Conservation (phyloP, 2,329 filamentous ascomycete genomes). For the Cytospora schulzeri region DNA sequence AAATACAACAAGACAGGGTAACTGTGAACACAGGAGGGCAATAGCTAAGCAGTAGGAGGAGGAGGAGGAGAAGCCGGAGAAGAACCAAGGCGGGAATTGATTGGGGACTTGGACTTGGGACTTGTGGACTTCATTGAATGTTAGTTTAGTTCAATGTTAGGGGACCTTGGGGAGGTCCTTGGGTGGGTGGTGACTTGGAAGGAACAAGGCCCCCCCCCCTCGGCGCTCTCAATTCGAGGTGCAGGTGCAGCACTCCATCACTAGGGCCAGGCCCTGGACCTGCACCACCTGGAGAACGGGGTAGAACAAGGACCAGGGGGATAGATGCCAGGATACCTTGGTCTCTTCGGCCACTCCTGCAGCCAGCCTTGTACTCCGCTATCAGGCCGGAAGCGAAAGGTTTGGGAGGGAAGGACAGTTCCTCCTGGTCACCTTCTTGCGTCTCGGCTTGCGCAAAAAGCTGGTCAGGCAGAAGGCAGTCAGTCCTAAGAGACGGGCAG, state of each 20-base stretch:
- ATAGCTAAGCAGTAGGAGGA: background rate
- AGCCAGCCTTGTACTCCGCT: constrained; percentile 11
- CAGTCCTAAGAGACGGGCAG: background rate
- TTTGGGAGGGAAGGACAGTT: background rate
- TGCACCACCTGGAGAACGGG: background rate
- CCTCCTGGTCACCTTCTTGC: background rate
- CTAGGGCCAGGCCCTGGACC: background rate
- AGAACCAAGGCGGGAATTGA: background rate
- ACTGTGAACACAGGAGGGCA: background rate
- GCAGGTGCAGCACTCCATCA: background rate
- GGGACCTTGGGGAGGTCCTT: background rate
- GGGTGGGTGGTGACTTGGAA: background rate
- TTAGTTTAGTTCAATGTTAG: background rate
- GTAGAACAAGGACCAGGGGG: constrained; percentile 13
- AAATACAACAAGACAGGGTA: constrained; percentile 2
- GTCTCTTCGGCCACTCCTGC: constrained; percentile 13
- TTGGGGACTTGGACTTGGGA: background rate
- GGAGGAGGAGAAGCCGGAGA: background rate
- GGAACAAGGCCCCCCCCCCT: background rate
- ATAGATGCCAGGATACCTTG: constrained; percentile 20
- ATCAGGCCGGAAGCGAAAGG: background rate
- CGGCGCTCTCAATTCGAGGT: background rate
- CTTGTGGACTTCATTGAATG: background rate
- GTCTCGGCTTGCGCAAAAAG: too few relatives aligned
- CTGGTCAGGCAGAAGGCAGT: too few relatives aligned